phyloP scores from a whole-genome alignment of 352 stramenopile species.

The Phytophthora citricola region DNA sequence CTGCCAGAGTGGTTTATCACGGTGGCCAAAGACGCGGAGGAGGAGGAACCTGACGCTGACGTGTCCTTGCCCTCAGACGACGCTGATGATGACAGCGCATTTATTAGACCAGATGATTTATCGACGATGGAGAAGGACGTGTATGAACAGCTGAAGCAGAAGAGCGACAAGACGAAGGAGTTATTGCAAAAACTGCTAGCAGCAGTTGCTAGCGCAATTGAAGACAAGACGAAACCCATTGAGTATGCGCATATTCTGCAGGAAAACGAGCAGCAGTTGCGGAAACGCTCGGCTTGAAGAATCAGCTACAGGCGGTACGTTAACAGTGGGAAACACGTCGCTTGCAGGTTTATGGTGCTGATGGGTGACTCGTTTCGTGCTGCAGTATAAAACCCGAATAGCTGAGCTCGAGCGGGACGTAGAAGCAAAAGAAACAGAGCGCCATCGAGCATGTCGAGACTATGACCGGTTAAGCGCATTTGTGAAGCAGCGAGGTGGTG shows the following conservation, averaged over 20 bases:
- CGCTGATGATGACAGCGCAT: conserved; percentile 27
- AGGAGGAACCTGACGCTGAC: conserved; percentile 39
- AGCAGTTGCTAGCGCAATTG: conserved; percentile 20
- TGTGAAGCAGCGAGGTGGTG: conserved; percentile 48
- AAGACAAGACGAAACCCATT: conserved; percentile 35
- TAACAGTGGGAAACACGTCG: not conserved
- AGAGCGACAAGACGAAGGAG: conserved; percentile 37
- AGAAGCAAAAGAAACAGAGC: conserved; percentile 78
- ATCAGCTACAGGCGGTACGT: conserved; percentile 64
- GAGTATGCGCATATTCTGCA: conserved; percentile 68
- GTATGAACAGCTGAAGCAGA: conserved; percentile 46
- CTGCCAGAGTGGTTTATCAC: conserved; percentile 80
- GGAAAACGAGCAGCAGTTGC: conserved; percentile 54
- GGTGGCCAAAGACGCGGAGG: conserved; percentile 57
- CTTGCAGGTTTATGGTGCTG: conserved; percentile 11
- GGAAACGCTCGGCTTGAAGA: conserved; percentile 53
- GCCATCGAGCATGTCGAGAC: conserved; percentile 77
- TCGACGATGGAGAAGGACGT: conserved; percentile 50
- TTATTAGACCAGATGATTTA: conserved; percentile 47
- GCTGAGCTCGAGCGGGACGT: conserved; percentile 68
- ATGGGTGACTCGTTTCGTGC: conserved; percentile 18
- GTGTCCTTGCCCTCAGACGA: conserved; percentile 38
- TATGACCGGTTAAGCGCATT: conserved; percentile 73
- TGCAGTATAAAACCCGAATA: conserved; percentile 66
- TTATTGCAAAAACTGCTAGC: conserved; percentile 50